Evolutionary conservation across 75 land plant genomes (phyloP), one percentile per base, ranked within the genome.

Genomic region (Pinus taeda): DNA sequence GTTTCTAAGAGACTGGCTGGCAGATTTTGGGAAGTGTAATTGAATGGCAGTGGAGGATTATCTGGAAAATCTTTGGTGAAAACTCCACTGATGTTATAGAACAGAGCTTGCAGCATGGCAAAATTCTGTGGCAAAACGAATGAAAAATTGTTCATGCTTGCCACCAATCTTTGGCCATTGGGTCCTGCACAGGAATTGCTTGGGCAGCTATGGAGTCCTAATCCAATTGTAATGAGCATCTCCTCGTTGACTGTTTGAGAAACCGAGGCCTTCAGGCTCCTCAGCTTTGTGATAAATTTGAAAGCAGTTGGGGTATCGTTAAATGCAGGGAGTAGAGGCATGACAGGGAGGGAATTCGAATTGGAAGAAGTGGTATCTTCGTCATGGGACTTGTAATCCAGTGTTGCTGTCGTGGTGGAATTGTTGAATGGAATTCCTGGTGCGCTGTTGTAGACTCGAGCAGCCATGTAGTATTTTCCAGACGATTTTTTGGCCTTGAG

Each of bases 221-320:
- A 42, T 18, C 56, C 49, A 8, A 30, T 15, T 5, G 74, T 72
- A n/a, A 42, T 9, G 26, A 72, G 12, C 22, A 72, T 42, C 17
- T 53, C 26, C 20, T 9, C 24, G 18, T 72, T 53, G 15, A 72
- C 21, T 12, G 6, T 53, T 22, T 42, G 49, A 3, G 74, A 57
- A 3, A 72, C 74, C 1, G 49, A 9, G 17, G 56, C 15, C n/a
- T 13, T 13, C 53, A 72, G 56, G 26, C 57, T 72, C 15, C 36
- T 20, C n/a, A 42, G 8, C 3, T 20, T 3, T 4, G 13, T 21
- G 26, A 2, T 53, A 33, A 72, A 72, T n/a, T 72, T 45, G 1
- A 8, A 72, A 4, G 53, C 74, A 42, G 74, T 53, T 5, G 49
- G 22, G n/a, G 74, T 72, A 18, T 72, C 74, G 36, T 42, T 72